A percentile compares a stretch with the other conserved stretches of the same genome.
Conservation (phyloP, 2,329 filamentous ascomycete species). For the Blumeria graminis region DNA sequence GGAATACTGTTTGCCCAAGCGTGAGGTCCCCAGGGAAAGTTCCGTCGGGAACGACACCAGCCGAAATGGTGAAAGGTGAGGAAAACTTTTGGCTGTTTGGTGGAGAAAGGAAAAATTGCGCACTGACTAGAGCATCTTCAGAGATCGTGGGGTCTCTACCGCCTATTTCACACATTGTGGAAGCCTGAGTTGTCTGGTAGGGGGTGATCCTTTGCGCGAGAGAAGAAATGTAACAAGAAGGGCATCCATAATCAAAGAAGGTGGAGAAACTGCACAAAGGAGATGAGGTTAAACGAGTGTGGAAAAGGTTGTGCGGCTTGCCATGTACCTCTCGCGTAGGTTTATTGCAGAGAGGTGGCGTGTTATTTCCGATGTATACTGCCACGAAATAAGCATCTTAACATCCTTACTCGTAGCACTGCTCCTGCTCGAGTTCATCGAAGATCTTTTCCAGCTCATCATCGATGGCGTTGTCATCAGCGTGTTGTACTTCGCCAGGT, state of each 20-base stretch:
- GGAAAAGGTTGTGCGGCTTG: background rate
- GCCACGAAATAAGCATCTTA: background rate
- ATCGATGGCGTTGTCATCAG: background rate
- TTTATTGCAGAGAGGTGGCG: background rate
- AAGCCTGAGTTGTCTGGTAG: background rate
- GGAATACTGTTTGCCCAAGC: background rate
- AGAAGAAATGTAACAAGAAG: background rate
- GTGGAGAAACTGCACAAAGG: background rate
- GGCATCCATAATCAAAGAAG: background rate
- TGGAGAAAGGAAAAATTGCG: background rate
- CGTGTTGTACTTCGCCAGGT: too few species aligned
- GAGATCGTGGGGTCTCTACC: background rate
- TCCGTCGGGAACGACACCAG: background rate
- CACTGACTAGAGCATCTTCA: background rate
- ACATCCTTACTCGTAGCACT: background rate
- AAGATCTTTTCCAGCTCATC: background rate
- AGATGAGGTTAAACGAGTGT: background rate
- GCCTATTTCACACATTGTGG: background rate
- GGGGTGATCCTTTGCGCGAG: background rate
- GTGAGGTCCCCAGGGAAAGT: background rate
- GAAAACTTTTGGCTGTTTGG: background rate
- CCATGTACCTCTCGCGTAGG: background rate
- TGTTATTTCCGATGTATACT: background rate
- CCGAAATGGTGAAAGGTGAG: background rate
- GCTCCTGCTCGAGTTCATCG: background rate